Percentiles rank a stretch among this genome's conserved stretches.
Conservation (phyloP, 2,329 filamentous ascomycete species). For the Allantophomopsis cytisporea region DNA sequence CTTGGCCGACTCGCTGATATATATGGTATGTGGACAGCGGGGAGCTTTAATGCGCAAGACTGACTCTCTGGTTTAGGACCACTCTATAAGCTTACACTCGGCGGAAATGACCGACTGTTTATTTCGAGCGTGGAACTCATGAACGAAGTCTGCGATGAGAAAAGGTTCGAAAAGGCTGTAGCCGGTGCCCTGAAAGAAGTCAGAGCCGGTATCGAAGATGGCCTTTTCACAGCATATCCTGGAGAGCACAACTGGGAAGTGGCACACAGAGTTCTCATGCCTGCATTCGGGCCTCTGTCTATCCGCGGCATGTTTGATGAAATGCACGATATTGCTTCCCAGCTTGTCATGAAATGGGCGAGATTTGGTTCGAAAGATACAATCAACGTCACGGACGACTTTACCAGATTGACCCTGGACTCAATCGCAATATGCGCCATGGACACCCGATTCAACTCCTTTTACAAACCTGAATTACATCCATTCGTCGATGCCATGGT, state of each 20-base stretch:
- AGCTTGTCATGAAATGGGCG: conserved; percentile 56
- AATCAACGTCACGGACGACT: conserved; percentile 51
- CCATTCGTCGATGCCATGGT: conserved; percentile 58
- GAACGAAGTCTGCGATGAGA: conserved; percentile 52
- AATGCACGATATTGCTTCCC: conserved; percentile 54
- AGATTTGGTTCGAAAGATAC: conserved; percentile 41
- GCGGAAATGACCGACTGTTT: conserved; percentile 32
- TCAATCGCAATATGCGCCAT: conserved; percentile 54
- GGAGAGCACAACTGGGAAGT: conserved; percentile 51
- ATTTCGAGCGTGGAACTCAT: conserved; percentile 39
- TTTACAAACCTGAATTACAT: conserved; percentile 54
- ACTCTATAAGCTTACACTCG: conserved; percentile 43
- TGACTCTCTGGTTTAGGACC: conserved; percentile 16
- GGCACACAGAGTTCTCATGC: conserved; percentile 51
- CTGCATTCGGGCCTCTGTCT: conserved; percentile 55
- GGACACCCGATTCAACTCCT: conserved; percentile 64
- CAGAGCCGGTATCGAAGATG: conserved; percentile 46
- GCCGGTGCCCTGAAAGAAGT: conserved; percentile 36
- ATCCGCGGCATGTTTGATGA: conserved; percentile 58
- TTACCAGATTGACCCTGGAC: conserved; percentile 61
- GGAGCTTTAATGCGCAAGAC: background rate
- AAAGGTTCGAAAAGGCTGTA: conserved; percentile 47
- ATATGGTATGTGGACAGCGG: conserved; percentile 34
- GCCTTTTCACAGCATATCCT: conserved; percentile 45
- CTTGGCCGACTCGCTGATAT: conserved; percentile 44